Conservation (phyloP, 2,329 filamentous ascomycete genomes). For the Leptographium radiaticola region DNA sequence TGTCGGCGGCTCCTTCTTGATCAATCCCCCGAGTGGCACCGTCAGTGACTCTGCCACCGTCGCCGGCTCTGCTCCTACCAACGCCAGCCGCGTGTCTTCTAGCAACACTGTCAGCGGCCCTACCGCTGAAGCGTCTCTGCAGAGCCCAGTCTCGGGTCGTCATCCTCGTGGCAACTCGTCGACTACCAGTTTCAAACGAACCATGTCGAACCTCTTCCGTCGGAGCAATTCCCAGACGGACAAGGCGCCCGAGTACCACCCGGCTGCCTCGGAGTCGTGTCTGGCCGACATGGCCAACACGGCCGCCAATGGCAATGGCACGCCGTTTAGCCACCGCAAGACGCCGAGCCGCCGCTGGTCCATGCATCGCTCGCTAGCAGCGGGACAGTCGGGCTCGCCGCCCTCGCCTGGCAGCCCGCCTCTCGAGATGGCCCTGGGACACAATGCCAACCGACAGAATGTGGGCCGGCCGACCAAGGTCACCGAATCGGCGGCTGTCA, state of each 20-base stretch:
- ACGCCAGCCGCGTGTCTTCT: slow-evolving; percentile 3
- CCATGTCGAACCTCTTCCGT: slow-evolving; percentile 36
- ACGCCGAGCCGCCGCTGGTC: slow-evolving; percentile 29
- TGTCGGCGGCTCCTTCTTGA: slow-evolving; percentile 8
- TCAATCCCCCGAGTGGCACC: neutral
- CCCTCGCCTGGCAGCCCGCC: slow-evolving; percentile 33
- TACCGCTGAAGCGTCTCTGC: slow-evolving; percentile 14
- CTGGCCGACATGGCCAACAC: slow-evolving; percentile 12
- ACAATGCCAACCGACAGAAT: neutral
- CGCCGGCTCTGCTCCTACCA: neutral
- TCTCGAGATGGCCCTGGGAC: slow-evolving; percentile 24
- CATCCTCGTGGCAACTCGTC: slow-evolving; percentile 25
- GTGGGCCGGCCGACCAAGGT: neutral
- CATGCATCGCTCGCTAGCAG: slow-evolving; percentile 30
- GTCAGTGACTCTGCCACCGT: neutral
- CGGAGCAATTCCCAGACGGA: slow-evolving; percentile 25
- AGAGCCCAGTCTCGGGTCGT: slow-evolving; percentile 18
- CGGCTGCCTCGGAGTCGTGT: slow-evolving; percentile 15
- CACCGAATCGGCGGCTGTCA: slow-evolving; percentile 1
- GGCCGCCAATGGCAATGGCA: neutral
- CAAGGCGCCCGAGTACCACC: slow-evolving; percentile 11
- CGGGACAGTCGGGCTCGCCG: slow-evolving; percentile 34
- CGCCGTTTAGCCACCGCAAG: slow-evolving; percentile 8
- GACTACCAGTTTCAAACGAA: slow-evolving; percentile 32
- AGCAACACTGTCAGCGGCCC: slow-evolving; percentile 8